Conservation (phyloP, 345 rosid genomes). For the Heritiera littoralis region DNA sequence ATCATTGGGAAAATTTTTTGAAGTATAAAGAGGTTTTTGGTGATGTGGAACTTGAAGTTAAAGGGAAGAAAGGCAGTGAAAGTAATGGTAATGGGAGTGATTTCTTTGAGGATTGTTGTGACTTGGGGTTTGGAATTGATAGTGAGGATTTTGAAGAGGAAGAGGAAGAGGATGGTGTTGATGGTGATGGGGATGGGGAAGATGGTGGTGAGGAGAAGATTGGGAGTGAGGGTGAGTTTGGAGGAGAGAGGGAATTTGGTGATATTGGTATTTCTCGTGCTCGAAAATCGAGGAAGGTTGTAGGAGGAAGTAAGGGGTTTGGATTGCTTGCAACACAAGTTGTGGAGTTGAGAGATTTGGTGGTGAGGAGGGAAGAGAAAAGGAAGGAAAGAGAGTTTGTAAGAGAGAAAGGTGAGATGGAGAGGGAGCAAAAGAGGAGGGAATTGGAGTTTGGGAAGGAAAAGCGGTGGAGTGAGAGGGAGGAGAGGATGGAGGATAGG, state of each 20-base stretch:
- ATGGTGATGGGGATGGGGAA: slow-evolving; percentile 34
- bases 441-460: slow-evolving; percentile 46
- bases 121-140: slow-evolving; percentile 53
- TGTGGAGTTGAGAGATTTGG: slow-evolving; percentile 52
- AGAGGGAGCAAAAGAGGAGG: slow-evolving; percentile 45
- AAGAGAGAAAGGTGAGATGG: slow-evolving; percentile 42
- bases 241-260: slow-evolving; percentile 33
- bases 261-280: slow-evolving; percentile 22
- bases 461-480: slow-evolving; percentile 33
- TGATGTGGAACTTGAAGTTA: slow-evolving; percentile 69
- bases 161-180: slow-evolving; percentile 47
- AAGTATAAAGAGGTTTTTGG: slow-evolving; percentile 77
- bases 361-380: slow-evolving; percentile 59
- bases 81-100: slow-evolving; percentile 35
- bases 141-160: slow-evolving; percentile 57
- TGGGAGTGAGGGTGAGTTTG: slow-evolving; percentile 41
- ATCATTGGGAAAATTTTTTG: slow-evolving; percentile 77
- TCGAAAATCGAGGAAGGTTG: slow-evolving; percentile 37
- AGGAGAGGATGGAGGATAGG: slow-evolving; percentile 46
- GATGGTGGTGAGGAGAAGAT: slow-evolving; percentile 35
- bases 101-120: slow-evolving; percentile 42
- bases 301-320: slow-evolving; percentile 37
- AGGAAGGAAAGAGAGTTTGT: slow-evolving; percentile 55
- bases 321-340: slow-evolving; percentile 53
- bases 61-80: slow-evolving; percentile 44